Evolutionary conservation across 345 rosid species (phyloP).

Genomic region (Lepidium africanum): DNA sequence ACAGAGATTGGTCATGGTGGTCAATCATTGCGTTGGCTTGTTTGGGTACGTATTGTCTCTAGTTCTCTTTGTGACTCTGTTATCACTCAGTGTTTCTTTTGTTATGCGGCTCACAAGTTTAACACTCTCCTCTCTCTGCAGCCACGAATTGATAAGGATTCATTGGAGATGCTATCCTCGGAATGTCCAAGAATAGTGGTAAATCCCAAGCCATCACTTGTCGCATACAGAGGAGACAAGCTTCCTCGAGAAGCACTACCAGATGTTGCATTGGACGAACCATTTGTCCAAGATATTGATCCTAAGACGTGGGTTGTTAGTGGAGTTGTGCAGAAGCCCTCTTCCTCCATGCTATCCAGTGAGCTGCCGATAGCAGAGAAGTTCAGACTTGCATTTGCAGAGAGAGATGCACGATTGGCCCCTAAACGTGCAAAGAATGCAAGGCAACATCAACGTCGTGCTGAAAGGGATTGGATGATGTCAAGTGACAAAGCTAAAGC

Average conservation of each 20-base stretch:
- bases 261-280: slow-evolving; percentile 49
- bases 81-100: neutral
- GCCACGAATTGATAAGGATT: slow-evolving; percentile 68
- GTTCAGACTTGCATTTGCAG: slow-evolving; percentile 72
- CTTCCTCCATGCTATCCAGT: slow-evolving; percentile 16
- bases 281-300: slow-evolving; percentile 49
- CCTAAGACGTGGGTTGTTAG: slow-evolving; percentile 52
- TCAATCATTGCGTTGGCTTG: slow-evolving; percentile 77
- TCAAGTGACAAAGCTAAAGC: slow-evolving; percentile 53
- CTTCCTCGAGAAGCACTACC: slow-evolving; percentile 61
- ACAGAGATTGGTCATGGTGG: slow-evolving; percentile 71
- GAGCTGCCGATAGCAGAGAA: slow-evolving; percentile 77
- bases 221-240: slow-evolving; percentile 40
- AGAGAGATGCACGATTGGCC: slow-evolving; percentile 74
- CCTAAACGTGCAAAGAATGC: slow-evolving; percentile 91
- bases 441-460: slow-evolving; percentile 78
- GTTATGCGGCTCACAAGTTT: neutral
- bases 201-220: slow-evolving; percentile 70
- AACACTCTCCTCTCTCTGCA: slow-evolving; percentile 21
- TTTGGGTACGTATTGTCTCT: slow-evolving; percentile 56
- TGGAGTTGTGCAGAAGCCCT: slow-evolving; percentile 28
- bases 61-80: neutral
- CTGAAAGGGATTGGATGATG: slow-evolving; percentile 69
- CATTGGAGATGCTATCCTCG: slow-evolving; percentile 41
- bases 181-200: slow-evolving; percentile 78